Evolutionary conservation across 2,329 filamentous ascomycete species (phyloP).

Genomic region (Curvularia eragrostidis): DNA sequence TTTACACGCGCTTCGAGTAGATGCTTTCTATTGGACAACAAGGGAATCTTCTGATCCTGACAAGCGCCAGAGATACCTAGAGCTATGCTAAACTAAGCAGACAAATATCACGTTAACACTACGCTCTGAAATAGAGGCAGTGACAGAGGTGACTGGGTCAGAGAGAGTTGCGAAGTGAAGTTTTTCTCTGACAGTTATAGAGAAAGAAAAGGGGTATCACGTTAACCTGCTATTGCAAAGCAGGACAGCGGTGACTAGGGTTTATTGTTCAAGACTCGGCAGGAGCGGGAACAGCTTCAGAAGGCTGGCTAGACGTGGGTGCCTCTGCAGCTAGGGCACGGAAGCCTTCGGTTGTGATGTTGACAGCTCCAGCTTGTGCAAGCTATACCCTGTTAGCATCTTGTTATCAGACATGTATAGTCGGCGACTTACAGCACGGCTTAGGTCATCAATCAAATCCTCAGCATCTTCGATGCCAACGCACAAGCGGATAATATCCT

Average conservation of each 20-base stretch:
- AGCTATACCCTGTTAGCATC: conserved; percentile 55
- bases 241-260: conserved; percentile 47
- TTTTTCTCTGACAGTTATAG: conserved; percentile 9
- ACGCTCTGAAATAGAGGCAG: conserved; percentile 1
- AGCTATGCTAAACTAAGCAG: conserved; percentile 9
- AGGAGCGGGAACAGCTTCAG: conserved; percentile 22
- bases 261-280: conserved; percentile 17
- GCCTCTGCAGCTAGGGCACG: conserved; percentile 59
- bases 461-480: conserved; percentile 94
- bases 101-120: conserved; percentile 48
- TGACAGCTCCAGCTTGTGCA: conserved; percentile 92
- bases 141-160: conserved; percentile 50
- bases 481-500: conserved; percentile 94
- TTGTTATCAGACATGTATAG: neutral
- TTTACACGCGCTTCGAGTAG: neutral
- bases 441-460: conserved; percentile 92
- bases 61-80: conserved; percentile 4
- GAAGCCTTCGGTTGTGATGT: conserved; percentile 82
- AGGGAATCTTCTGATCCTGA: conserved; percentile 10
- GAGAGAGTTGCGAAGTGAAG: conserved; percentile 40
- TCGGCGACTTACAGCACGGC: conserved; percentile 75
- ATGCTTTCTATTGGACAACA: conserved; percentile 8
- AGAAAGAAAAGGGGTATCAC: conserved; percentile 37
- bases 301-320: conserved; percentile 3
- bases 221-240: conserved; percentile 37